Evolutionary conservation across 495 filamentous ascomycete species (phyloP), one percentile per base, ranked within the genome.

Genomic region (Penicillium robsamsonii): DNA sequence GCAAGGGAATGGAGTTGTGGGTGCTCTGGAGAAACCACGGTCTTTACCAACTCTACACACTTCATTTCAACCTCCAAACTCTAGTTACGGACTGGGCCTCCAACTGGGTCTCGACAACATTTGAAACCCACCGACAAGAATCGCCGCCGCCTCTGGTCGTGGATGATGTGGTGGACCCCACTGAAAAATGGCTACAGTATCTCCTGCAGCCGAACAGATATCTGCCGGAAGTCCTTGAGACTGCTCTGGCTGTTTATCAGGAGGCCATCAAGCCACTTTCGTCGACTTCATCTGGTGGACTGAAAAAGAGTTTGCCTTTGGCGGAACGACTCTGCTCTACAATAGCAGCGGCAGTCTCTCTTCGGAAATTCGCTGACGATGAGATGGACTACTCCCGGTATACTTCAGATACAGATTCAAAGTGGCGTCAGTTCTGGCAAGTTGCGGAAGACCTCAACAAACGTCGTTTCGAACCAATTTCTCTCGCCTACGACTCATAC

Each of bases 371-470:
- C 27, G 75, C 81, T 22, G 77, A 83, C 7, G 85, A 85, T 7
- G 81, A 80, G n/a, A 81, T 87, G 64, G 87, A 94, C 57, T 89
- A 88, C 56, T 79, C 84, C 13, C 81, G 85, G 41, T 92, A 88
- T 68, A 80, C 85, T 41, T 70, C 72, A 29, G 84, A 87, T 30
- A 86, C 86, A 40, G 85, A 92, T 65, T 76, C 85, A 9, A 92
- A 97, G 64, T 98, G 94, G 95, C 84, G 87, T 41, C 81, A 90
- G 43, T 95, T 94, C 71, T 94, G 89, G 74, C 86, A 92, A 40
- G 79, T 97, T 22, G 79, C 92, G 46, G 76, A 84, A 12, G 92
- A 97, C 65, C 80, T 99, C 22, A 88, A 99, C 64, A 91, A 87
- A 57, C 85, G 89, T 56, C 81, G 92, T 64, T 85, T 87, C 6